These are phyloP conservation scores for Suillus placidus DNA, from an alignment of 768 basidiomycete genomes.

Conservation along the genomic window DNA sequence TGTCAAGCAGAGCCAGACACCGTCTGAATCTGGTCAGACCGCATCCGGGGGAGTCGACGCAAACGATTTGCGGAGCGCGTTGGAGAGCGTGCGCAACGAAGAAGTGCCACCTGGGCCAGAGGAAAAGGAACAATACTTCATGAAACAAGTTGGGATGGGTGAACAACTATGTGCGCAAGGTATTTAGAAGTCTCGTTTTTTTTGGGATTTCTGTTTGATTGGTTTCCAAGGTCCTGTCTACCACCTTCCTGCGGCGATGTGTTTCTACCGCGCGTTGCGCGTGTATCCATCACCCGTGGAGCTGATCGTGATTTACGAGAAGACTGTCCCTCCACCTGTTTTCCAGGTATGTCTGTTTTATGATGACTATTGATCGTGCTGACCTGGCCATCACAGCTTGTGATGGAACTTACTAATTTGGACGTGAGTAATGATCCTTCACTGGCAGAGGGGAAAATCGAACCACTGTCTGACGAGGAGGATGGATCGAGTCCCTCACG, in stretches of 20 bases:
- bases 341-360: conserved; percentile 60
- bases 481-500: conserved; percentile 59
- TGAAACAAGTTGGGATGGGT: conserved; percentile 84
- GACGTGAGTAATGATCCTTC: conserved; percentile 75
- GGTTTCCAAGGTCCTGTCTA: conserved; percentile 66
- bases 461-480: conserved; percentile 47
- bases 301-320: conserved; percentile 92
- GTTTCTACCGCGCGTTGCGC: conserved; percentile 91
- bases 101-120: conserved; percentile 66
- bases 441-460: conserved; percentile 36
- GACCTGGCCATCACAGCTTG: conserved; percentile 43
- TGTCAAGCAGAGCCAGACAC: conserved; percentile 66
- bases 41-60: conserved; percentile 37
- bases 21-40: conserved; percentile 36
- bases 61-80: conserved; percentile 61
- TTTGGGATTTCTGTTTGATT: not conserved
- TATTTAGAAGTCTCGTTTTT: conserved; percentile 24
- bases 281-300: conserved; percentile 96
- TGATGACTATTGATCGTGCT: conserved; percentile 8
- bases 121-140: conserved; percentile 88
- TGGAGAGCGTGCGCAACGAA: conserved; percentile 72
- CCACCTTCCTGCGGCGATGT: conserved; percentile 78
- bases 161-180: conserved; percentile 83
- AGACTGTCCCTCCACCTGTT: conserved; percentile 79
- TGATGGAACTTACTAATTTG: conserved; percentile 84